Percentiles rank a stretch among this genome's conserved stretches.
Conservation (phyloP, 1,284 basidiomycete species). For the Ganoderma sinense region DNA sequence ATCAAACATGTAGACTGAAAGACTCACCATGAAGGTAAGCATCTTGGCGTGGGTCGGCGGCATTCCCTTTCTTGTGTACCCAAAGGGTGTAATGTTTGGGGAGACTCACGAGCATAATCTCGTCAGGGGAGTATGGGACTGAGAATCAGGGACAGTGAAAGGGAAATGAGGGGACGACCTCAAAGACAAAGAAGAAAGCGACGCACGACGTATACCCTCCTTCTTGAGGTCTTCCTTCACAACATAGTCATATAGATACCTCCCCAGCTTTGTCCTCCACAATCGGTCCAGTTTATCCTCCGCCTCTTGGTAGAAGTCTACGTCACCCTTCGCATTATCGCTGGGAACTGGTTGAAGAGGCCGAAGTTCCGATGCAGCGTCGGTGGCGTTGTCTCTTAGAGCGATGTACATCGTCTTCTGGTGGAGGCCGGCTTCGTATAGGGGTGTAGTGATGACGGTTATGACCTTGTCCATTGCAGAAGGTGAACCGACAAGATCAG, state of each 20-base stretch:
- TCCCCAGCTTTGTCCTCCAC: slow-evolving; percentile 37
- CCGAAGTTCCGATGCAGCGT: slow-evolving; percentile 22
- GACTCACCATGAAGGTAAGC: slow-evolving; percentile 36
- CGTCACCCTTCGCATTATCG: slow-evolving; percentile 27
- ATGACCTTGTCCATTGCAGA: slow-evolving; percentile 11
- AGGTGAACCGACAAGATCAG: not conserved
- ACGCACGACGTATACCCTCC: slow-evolving; percentile 25
- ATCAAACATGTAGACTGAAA: no score
- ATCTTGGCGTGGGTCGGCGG: slow-evolving; percentile 33
- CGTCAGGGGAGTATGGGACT: slow-evolving; percentile 22
- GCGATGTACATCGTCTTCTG: slow-evolving; percentile 23
- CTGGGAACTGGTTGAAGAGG: slow-evolving; percentile 8
- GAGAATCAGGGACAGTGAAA: not conserved
- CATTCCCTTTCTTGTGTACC: slow-evolving; percentile 36
- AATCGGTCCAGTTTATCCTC: slow-evolving; percentile 8
- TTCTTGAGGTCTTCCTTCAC: slow-evolving; percentile 28
- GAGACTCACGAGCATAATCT: slow-evolving; percentile 28
- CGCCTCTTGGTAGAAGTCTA: slow-evolving; percentile 32
- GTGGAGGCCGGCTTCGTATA: slow-evolving; percentile 23
- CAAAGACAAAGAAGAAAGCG: not conserved
- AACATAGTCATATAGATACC: slow-evolving; percentile 30
- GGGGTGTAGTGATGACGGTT: slow-evolving; percentile 20
- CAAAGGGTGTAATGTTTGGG: slow-evolving; percentile 37
- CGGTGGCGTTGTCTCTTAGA: slow-evolving; percentile 17
- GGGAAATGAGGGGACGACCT: not conserved